These are phyloP conservation scores for Zoysia japonica DNA, from an alignment of 176 grass and related monocot species.

Conservation along the genomic window DNA sequence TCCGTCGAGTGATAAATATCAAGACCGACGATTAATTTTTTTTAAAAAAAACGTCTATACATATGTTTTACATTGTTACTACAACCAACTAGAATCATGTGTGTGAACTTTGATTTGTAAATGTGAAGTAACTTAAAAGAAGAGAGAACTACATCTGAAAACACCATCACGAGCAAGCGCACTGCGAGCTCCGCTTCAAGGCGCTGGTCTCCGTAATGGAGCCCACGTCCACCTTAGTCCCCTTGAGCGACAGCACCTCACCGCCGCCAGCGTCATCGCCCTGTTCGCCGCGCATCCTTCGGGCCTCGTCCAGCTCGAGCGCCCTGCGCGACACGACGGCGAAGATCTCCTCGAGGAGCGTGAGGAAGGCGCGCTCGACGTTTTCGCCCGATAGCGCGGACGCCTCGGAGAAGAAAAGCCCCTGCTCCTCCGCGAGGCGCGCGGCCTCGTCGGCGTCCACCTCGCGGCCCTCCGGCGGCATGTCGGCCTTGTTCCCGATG, in stretches of 20 bases:
- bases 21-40: background rate
- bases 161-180: conserved; percentile 51
- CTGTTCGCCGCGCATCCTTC: conserved; percentile 30
- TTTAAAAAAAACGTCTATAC: background rate
- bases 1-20: background rate
- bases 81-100: too few species aligned
- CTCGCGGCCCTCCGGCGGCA: conserved; percentile 37
- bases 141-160: background rate
- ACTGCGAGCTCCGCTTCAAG: conserved; percentile 57
- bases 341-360: conserved; percentile 68
- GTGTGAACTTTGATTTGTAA: too few species aligned
- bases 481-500: conserved; percentile 64
- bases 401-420: conserved; percentile 62
- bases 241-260: conserved; percentile 53
- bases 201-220: conserved; percentile 81
- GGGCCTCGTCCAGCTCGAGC: conserved; percentile 56
- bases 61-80: background rate
- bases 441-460: conserved; percentile 57
- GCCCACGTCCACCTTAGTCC: conserved; percentile 48
- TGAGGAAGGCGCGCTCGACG: conserved; percentile 69
- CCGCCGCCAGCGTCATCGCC: background rate
- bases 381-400: conserved; percentile 67
- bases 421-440: conserved; percentile 66
- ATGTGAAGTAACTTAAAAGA: too few species aligned
- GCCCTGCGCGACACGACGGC: conserved; percentile 66